phyloP scores from a whole-genome alignment of 441 rosid genomes.

The Mallotus repandus region DNA sequence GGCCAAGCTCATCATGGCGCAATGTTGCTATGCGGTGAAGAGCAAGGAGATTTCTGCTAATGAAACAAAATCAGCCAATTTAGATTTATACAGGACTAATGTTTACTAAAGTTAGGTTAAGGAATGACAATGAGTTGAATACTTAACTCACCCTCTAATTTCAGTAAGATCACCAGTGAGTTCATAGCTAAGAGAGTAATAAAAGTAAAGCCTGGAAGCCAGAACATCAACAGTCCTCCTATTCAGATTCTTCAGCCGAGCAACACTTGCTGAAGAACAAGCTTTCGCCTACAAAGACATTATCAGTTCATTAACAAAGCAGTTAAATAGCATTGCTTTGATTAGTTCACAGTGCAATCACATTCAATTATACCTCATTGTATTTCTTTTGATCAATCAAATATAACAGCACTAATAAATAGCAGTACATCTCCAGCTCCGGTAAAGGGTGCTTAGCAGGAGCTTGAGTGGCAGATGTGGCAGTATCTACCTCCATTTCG shows the following conservation, averaged over 20 bases:
- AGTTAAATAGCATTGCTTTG: not conserved
- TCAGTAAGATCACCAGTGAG: slow-evolving; percentile 68
- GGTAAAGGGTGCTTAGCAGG: slow-evolving; percentile 48
- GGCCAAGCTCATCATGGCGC: slow-evolving; percentile 73
- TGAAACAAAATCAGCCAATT: slow-evolving; percentile 12
- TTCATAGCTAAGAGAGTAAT: slow-evolving; percentile 73
- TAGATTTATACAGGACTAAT: slow-evolving; percentile 4
- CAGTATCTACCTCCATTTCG: slow-evolving; percentile 75
- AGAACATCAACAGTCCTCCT: slow-evolving; percentile 73
- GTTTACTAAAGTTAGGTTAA: not conserved
- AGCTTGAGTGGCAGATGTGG: slow-evolving; percentile 43
- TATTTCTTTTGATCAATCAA: slow-evolving; percentile 71
- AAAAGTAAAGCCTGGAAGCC: slow-evolving; percentile 60
- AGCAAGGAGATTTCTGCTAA: slow-evolving; percentile 52
- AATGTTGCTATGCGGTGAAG: slow-evolving; percentile 65
- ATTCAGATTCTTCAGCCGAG: slow-evolving; percentile 56
- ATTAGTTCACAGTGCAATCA: not conserved
- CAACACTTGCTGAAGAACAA: slow-evolving; percentile 63
- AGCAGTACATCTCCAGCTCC: slow-evolving; percentile 66
- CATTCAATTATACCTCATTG: slow-evolving; percentile 41
- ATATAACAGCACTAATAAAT: slow-evolving; percentile 58
- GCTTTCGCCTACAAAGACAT: slow-evolving; percentile 52
- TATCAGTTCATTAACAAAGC: not conserved
- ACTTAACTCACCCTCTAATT: slow-evolving; percentile 56
- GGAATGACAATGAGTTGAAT: not conserved